Conservation (phyloP, 2,329 filamentous ascomycete genomes). For the Colletotrichum sansevieriae region DNA sequence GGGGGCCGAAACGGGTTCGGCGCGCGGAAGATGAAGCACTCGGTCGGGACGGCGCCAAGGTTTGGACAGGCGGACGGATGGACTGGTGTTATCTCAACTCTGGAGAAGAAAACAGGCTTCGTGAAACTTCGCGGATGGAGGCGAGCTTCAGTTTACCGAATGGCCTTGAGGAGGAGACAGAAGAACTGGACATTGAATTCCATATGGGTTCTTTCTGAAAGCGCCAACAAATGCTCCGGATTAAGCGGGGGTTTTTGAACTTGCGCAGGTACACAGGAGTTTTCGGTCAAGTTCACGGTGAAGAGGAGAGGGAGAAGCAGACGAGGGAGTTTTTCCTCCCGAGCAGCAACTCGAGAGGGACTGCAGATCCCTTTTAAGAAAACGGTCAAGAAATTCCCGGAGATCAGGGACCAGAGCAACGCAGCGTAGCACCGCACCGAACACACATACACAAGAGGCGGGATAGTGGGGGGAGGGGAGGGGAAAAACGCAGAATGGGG, state of each 20-base stretch:
- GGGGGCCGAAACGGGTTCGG: background rate
- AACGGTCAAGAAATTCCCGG: slow-evolving; percentile 23
- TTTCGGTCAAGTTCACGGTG: background rate
- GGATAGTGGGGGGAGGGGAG: slow-evolving; percentile 23
- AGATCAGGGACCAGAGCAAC: slow-evolving; percentile 37
- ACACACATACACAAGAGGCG: slow-evolving; percentile 3
- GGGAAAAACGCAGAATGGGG: background rate
- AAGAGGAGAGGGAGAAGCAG: slow-evolving; percentile 10
- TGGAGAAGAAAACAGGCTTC: background rate
- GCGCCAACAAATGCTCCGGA: background rate
- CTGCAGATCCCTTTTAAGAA: slow-evolving; percentile 36
- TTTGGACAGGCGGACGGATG: background rate
- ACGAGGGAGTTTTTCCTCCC: background rate
- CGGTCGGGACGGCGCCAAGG: background rate
- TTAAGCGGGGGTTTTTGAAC: background rate
- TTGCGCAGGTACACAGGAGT: background rate
- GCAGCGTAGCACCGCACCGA: slow-evolving; percentile 22
- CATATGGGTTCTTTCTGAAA: slow-evolving; percentile 41
- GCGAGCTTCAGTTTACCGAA: slow-evolving; percentile 41
- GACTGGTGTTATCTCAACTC: background rate
- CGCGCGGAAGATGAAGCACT: background rate
- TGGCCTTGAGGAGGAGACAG: slow-evolving; percentile 46
- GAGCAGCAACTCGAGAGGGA: slow-evolving; percentile 8
- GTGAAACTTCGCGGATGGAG: background rate
- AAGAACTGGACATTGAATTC: slow-evolving; percentile 47